Evolutionary conservation across 2,329 filamentous ascomycete genomes (phyloP).

Genomic region (Cryphonectria nitschkei): DNA sequence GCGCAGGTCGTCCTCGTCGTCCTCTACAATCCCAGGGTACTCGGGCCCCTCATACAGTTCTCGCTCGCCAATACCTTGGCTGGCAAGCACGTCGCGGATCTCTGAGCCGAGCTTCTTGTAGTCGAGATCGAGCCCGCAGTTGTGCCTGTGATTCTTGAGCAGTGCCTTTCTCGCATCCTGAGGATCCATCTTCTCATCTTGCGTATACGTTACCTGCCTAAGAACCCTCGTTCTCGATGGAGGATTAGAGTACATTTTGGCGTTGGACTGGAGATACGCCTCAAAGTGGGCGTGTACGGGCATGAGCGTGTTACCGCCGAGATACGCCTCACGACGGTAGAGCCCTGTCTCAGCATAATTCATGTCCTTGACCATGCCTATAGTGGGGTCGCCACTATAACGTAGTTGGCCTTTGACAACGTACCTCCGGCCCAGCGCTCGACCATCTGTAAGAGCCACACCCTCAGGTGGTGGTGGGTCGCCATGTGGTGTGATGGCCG

Average conservation of each 20-base stretch:
- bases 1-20: constrained; percentile 17
- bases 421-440: constrained; percentile 36
- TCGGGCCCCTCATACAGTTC: constrained; percentile 17
- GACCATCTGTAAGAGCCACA: constrained; percentile 32
- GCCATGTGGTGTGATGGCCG: constrained; percentile 53
- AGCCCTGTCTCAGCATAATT: constrained; percentile 51
- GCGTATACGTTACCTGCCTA: not conserved
- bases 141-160: constrained; percentile 21
- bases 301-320: constrained; percentile 44
- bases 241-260: constrained; percentile 31
- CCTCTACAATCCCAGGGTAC: constrained; percentile 20
- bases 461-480: constrained; percentile 49
- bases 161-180: constrained; percentile 3
- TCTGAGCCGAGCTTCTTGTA: constrained; percentile 27
- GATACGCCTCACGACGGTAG: constrained; percentile 54
- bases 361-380: constrained; percentile 61
- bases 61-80: constrained; percentile 22
- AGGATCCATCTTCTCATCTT: constrained; percentile 1
- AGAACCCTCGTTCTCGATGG: constrained; percentile 11
- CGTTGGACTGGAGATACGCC: constrained; percentile 48
- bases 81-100: constrained; percentile 26
- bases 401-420: constrained; percentile 47
- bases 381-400: constrained; percentile 47
- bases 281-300: constrained; percentile 52
- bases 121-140: constrained; percentile 29